Evolutionary conservation across 345 rosid species (phyloP).

Genomic region (Arabis alpina): DNA sequence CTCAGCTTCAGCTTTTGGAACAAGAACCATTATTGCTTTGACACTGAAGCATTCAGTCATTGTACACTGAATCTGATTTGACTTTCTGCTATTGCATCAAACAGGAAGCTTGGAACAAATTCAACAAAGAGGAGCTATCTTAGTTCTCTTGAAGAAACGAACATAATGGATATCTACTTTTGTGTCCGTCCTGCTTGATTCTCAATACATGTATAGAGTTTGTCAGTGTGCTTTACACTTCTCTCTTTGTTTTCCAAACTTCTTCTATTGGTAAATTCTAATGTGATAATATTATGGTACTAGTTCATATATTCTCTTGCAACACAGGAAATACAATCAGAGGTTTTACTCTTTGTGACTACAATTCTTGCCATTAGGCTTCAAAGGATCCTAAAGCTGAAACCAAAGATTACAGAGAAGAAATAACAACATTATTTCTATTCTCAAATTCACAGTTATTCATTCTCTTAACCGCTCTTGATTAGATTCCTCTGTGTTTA

Average conservation of each 20-base stretch:
- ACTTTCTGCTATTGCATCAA: neutral
- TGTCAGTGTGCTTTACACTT: too few relatives aligned
- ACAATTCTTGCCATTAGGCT: slow-evolving; percentile 28
- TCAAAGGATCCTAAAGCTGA: neutral
- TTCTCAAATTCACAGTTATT: neutral
- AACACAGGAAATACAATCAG: neutral
- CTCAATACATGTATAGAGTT: too few relatives aligned
- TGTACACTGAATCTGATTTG: too few relatives aligned
- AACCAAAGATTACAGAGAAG: slow-evolving; percentile 16
- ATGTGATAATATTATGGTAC: neutral
- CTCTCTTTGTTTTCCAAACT: neutral
- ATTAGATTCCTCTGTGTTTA: neutral
- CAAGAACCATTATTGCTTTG: too few relatives aligned
- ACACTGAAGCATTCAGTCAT: too few relatives aligned
- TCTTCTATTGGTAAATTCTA: neutral
- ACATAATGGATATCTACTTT: too few relatives aligned
- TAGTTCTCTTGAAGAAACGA: too few relatives aligned
- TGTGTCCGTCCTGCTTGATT: too few relatives aligned
- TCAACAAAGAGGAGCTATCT: slow-evolving; percentile 24
- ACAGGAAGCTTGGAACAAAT: slow-evolving; percentile 40
- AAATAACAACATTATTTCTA: slow-evolving; percentile 14
- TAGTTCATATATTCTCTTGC: slow-evolving; percentile 3
- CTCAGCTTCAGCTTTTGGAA: neutral
- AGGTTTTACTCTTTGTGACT: neutral
- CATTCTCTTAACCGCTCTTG: neutral